Evolutionary conservation across 805 yeast genomes (phyloP), one percentile per base, ranked within the genome.

Genomic region (Pichia rugopelliculosa): DNA sequence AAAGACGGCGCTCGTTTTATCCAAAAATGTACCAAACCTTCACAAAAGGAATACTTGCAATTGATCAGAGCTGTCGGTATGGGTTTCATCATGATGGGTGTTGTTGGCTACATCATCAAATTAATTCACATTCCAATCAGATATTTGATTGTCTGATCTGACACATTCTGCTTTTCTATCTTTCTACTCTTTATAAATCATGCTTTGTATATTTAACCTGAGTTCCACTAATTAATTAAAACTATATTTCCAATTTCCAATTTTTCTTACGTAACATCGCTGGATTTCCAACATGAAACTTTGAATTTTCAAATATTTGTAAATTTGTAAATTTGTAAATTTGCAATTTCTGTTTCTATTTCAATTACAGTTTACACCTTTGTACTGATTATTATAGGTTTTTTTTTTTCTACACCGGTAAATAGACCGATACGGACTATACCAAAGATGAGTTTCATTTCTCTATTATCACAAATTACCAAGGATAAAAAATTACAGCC

Each of bases 71-170:
- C 97, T 45, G 98, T 91, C 45, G 98, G 98, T 60, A 76, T 90
- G 54, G 99, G 99, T 57, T 91, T 91, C 71, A 74, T 91, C 59
- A 91, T 91, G 80, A 93, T 91, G 90, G 99, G 99, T 64, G 84
- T 87, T 60, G 95, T 93, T 62, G 99, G 99, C 49, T 91, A 89
- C 72, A 86, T 83, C 62, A 93, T 93, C 71, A 91, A 91, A 73
- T 79, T 91, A 65, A 72, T 90, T 60, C 97, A 90, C 72, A 90
- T 90, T 62, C 97, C 97, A 65, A 88, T 90, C 73, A 85, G 96
- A 76, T 90, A 88, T 72, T 81, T 88, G 73, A 87, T 90, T 71
- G 96, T 89, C 58, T 89, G 75, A 75, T 47, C 37, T 30, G 33
- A 33, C 18, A 17, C n/a, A 12, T 22, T 22, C 6, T 11, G n/a